Evolutionary conservation across 2,329 filamentous ascomycete genomes (phyloP).

Genomic region (Phialophora verrucosa): DNA sequence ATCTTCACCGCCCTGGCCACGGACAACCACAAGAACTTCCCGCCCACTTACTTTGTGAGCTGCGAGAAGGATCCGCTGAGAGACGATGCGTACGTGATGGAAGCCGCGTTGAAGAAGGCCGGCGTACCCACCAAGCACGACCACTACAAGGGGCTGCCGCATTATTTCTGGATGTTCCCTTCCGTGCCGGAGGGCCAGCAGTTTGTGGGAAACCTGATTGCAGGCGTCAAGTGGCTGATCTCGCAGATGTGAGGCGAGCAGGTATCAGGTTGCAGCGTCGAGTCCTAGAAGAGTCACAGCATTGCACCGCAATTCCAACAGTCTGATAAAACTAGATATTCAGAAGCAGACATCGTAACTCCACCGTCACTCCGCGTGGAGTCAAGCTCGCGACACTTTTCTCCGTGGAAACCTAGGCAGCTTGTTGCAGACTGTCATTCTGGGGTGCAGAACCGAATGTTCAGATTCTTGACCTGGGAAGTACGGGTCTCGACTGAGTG

Average conservation of each 20-base stretch:
- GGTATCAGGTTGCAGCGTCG: neutral
- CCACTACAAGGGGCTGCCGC: conserved; percentile 35
- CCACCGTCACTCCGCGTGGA: neutral
- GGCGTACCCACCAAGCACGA: conserved; percentile 38
- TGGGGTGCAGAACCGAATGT: too few relatives aligned
- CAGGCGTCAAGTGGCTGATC: conserved; percentile 36
- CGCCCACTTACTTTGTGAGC: conserved; percentile 37
- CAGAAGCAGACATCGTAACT: neutral
- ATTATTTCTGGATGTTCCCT: conserved; percentile 40
- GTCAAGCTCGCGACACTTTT: neutral
- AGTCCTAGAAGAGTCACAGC: neutral
- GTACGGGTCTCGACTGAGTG: too few relatives aligned
- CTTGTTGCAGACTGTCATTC: neutral
- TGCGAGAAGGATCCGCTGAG: conserved; percentile 37
- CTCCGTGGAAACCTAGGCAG: neutral
- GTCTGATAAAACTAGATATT: neutral
- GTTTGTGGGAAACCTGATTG: conserved; percentile 35
- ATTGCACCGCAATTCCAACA: too few relatives aligned
- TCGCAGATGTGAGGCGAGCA: conserved; percentile 21
- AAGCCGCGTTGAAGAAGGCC: conserved; percentile 37
- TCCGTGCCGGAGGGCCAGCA: conserved; percentile 35
- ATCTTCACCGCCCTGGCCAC: conserved; percentile 35
- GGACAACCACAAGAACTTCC: conserved; percentile 38
- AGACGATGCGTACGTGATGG: conserved; percentile 39
- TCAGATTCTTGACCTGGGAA: neutral